Evolutionary conservation across 768 basidiomycete species (phyloP), one percentile per base, ranked within the genome.

Genomic region (Rossbeevera mucosa): DNA sequence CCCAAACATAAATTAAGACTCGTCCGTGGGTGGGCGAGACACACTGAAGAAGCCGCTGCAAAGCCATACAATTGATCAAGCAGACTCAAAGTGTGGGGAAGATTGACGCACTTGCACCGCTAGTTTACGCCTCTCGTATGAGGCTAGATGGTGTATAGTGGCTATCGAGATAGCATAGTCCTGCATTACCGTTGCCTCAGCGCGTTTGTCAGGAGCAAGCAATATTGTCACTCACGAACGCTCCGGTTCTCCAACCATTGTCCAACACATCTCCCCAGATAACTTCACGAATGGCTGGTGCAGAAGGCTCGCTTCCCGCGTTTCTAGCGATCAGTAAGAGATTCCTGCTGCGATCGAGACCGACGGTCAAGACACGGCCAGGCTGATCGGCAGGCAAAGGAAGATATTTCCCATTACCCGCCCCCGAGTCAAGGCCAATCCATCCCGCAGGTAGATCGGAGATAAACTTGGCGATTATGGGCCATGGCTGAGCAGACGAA

Each of bases 141-240:
- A 95, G 3, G 93, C 84, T 5, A 99, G 77, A 69, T 99, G 96
- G 63, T 99, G 96, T 43, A 98, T 91, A 2, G 95, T 98, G 24
- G 96, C 96, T 56, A 99, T 94, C 4, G 94, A 96, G 45, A 99
- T 94, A 2, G 89, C 89, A 61, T 92, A 96, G 73, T 97, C 93
- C 94, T 97, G 59, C 18, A 16, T 52, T 21, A 30, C 22, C 44
- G n/a, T 52, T 21, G 31, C 22, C 44, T 55, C 50, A 51, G 52
- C 13, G 14, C 13, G 24, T 9, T 56, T 22, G 13, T 1, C n/a
- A 60, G 38, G 18, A 4, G 8, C 11, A 29, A 21, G 12, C 4
- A 31, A 24, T 5, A n/a, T n/a, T n/a, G 12, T 14, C 13, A 77
- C 85, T 64, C 62, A 95, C 94, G 66, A 97, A 97, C 20, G 78